Conservation (phyloP, 768 basidiomycete species). For the Rickenella mellea region DNA sequence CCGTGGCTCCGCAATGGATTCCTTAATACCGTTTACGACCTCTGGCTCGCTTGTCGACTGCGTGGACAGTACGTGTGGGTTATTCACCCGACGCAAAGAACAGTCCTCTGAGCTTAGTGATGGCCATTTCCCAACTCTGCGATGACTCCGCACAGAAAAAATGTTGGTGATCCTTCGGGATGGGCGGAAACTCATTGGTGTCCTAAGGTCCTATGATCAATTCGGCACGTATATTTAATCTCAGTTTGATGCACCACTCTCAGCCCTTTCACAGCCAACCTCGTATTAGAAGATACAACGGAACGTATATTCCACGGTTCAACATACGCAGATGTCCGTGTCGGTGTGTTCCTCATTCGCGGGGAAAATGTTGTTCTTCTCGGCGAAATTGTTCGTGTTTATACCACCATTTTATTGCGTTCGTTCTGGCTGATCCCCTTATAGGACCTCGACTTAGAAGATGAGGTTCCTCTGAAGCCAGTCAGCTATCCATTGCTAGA, state of each 20-base stretch:
- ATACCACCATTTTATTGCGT: neutral
- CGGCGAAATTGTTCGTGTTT: slow-evolving; percentile 81
- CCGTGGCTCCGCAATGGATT: slow-evolving; percentile 56
- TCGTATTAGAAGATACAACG: slow-evolving; percentile 91
- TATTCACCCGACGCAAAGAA: slow-evolving; percentile 23
- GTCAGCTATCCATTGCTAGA: slow-evolving; percentile 65
- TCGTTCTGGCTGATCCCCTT: neutral
- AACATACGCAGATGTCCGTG: slow-evolving; percentile 79
- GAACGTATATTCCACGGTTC: slow-evolving; percentile 90
- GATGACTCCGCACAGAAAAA: slow-evolving; percentile 64
- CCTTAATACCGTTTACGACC: slow-evolving; percentile 96
- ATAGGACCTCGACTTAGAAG: slow-evolving; percentile 89
- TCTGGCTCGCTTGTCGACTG: slow-evolving; percentile 98
- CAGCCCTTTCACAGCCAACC: slow-evolving; percentile 60
- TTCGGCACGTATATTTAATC: slow-evolving; percentile 58
- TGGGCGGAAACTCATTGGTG: slow-evolving; percentile 92
- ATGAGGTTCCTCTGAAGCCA: slow-evolving; percentile 71
- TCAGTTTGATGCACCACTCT: slow-evolving; percentile 1
- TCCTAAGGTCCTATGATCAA: slow-evolving; percentile 95
- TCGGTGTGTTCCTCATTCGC: slow-evolving; percentile 87
- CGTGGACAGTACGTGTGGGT: slow-evolving; percentile 96
- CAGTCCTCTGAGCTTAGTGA: slow-evolving; percentile 9
- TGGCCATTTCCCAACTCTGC: slow-evolving; percentile 7
- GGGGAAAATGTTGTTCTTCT: slow-evolving; percentile 97
- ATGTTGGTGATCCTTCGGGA: slow-evolving; percentile 96